Percentiles rank a stretch among this genome's conserved stretches.
Evolutionary conservation across 257 asterid genomes (phyloP).

Genomic region (Solanum appendiculatum): DNA sequence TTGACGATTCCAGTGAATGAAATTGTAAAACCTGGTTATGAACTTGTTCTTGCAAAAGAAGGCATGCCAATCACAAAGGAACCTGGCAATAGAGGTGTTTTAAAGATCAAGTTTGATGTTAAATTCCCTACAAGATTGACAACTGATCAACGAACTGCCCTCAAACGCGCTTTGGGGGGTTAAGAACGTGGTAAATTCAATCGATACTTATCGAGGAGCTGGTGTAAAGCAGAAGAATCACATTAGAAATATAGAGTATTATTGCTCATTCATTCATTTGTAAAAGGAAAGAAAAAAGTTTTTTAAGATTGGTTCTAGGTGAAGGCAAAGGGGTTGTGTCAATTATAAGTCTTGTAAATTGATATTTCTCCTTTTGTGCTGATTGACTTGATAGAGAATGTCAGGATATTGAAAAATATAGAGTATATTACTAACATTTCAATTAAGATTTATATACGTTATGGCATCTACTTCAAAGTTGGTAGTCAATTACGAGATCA

Average conservation of each 20-base stretch:
- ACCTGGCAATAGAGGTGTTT: constrained; percentile 46
- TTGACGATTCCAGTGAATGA: constrained; percentile 40
- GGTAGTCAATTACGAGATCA: background rate
- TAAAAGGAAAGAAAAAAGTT: background rate
- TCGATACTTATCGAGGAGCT: background rate
- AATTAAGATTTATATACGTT: background rate
- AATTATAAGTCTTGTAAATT: background rate
- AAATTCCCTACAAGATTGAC: constrained; percentile 57
- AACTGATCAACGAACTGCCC: constrained; percentile 45
- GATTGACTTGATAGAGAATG: background rate
- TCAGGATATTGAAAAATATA: background rate
- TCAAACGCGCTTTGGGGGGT: constrained; percentile 45
- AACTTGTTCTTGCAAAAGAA: constrained; percentile 46
- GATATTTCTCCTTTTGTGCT: background rate
- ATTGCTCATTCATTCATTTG: background rate
- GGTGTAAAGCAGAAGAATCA: background rate
- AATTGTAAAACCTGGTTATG: constrained; percentile 37
- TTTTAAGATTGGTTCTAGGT: background rate
- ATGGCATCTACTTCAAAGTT: background rate
- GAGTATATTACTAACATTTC: background rate
- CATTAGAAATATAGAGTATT: background rate
- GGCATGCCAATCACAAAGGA: constrained; percentile 84
- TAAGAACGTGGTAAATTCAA: background rate
- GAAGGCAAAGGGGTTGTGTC: background rate
- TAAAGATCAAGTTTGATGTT: constrained; percentile 59